Conservation (phyloP, 257 asterid species). For the Nicotiana tabacum region DNA sequence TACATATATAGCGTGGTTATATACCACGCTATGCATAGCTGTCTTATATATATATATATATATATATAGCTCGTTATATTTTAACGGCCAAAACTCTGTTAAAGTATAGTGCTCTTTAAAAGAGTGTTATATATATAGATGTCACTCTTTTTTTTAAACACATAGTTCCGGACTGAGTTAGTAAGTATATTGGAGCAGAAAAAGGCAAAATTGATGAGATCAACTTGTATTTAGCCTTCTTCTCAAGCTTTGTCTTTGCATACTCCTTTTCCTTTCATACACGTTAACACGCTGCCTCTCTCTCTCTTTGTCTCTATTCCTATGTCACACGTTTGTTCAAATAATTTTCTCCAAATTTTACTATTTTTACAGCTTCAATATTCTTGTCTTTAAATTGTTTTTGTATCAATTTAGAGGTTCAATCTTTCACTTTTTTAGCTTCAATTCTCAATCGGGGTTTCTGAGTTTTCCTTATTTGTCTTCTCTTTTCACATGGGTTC, state of each 20-base stretch:
- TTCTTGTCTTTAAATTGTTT: not conserved
- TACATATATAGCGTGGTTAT: too few relatives aligned
- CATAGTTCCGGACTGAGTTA: too few relatives aligned
- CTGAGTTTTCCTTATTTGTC: not conserved
- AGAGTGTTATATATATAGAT: too few relatives aligned
- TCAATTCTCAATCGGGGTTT: not conserved
- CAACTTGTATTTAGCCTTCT: not conserved
- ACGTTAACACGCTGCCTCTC: constrained; percentile 9
- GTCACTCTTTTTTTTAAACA: too few relatives aligned
- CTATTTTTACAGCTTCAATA: not conserved
- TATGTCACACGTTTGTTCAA: not conserved
- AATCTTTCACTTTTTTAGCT: not conserved
- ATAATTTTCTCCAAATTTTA: not conserved
- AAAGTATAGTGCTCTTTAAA: too few relatives aligned
- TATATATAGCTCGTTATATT: too few relatives aligned
- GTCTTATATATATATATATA: too few relatives aligned
- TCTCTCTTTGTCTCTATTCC: not conserved
- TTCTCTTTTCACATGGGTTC: not conserved
- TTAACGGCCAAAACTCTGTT: too few relatives aligned
- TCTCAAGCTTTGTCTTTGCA: not conserved
- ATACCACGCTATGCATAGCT: too few relatives aligned
- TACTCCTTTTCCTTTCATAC: constrained; percentile 8
- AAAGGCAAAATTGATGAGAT: not conserved
- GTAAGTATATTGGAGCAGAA: not conserved
- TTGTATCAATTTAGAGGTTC: too few relatives aligned